These are phyloP conservation scores for Sherardia arvensis DNA, from an alignment of 257 asterid genomes.

Conservation along the genomic window DNA sequence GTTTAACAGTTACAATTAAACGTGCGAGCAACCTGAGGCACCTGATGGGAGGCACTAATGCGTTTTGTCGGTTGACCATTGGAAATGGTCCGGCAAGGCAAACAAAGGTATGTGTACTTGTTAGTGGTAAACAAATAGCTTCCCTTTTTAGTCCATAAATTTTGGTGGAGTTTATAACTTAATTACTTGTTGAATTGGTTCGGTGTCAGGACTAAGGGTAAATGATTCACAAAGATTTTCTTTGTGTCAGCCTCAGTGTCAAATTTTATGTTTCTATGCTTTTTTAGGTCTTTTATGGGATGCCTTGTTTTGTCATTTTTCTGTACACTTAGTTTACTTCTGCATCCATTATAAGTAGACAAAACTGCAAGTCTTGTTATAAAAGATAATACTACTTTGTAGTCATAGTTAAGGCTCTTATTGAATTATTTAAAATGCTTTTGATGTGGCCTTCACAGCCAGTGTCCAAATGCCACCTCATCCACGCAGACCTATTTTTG, in stretches of 20 bases:
- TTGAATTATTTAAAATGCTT: background rate
- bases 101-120: conserved; percentile 44
- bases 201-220: background rate
- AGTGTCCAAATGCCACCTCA: background rate
- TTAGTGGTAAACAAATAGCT: background rate
- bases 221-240: background rate
- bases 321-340: background rate
- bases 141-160: background rate
- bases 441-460: background rate
- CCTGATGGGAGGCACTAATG: conserved; percentile 60
- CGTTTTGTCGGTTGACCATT: conserved; percentile 57
- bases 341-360: background rate
- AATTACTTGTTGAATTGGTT: background rate
- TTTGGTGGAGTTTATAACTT: background rate
- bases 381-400: background rate
- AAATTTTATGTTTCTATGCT: background rate
- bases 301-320: background rate
- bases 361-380: background rate
- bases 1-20: conserved; percentile 62
- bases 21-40: conserved; percentile 70
- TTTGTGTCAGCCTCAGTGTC: background rate
- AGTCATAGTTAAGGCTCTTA: background rate
- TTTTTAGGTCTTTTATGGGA: background rate
- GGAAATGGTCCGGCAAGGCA: conserved; percentile 73
- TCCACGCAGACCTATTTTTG: background rate